Conservation (phyloP, 331 rosid species). For the Acacia pycnantha region DNA sequence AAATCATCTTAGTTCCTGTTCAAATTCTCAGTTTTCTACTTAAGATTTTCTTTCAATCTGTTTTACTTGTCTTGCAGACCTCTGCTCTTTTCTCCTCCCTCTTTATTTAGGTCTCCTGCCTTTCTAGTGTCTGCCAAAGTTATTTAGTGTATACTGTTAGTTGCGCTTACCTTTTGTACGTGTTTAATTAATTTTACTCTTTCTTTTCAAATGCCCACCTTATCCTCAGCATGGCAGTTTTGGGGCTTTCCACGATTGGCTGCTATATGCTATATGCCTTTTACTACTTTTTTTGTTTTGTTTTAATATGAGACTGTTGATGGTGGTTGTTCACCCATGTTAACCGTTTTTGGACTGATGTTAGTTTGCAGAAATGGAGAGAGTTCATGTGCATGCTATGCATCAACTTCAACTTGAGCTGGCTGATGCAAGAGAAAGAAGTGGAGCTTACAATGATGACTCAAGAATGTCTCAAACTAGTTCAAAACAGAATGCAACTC, state of each 20-base stretch:
- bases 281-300: background rate
- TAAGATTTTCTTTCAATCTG: background rate
- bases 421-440: constrained; percentile 85
- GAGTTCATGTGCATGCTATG: constrained; percentile 75
- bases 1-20: background rate
- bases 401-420: constrained; percentile 92
- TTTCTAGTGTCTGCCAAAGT: background rate
- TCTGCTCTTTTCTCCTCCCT: background rate
- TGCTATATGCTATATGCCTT: background rate
- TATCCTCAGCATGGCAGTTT: background rate
- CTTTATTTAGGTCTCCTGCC: background rate
- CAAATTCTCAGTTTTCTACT: background rate
- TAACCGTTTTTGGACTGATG: constrained; percentile 30
- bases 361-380: constrained; percentile 93
- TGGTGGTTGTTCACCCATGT: constrained; percentile 9
- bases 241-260: background rate
- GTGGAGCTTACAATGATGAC: constrained; percentile 69
- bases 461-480: constrained; percentile 56
- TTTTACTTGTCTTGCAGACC: background rate
- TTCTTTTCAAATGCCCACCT: background rate
- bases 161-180: background rate
- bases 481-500: constrained; percentile 56
- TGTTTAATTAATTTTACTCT: background rate
- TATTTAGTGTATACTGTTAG: background rate
- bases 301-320: constrained; percentile 19